Conservation (phyloP, 2,329 filamentous ascomycete species). For the Cladophialophora psammophila region DNA sequence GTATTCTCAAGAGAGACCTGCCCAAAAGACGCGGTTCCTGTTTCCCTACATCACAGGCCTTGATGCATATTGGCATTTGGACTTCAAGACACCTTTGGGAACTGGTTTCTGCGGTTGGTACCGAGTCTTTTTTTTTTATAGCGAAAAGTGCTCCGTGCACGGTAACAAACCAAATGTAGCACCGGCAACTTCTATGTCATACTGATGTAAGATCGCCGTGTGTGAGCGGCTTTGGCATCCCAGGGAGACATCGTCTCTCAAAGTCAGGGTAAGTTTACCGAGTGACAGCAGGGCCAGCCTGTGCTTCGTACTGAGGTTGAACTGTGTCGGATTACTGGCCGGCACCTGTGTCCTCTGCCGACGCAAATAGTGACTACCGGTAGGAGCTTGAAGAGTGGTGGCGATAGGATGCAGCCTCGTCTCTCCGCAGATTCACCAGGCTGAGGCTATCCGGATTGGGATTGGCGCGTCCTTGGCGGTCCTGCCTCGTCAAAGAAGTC, state of each 20-base stretch:
- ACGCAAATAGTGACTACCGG: neutral
- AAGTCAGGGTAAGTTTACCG: neutral
- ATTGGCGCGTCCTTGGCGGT: neutral
- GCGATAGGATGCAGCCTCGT: neutral
- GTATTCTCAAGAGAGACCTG: neutral
- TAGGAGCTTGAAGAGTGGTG: neutral
- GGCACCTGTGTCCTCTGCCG: neutral
- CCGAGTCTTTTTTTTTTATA: neutral
- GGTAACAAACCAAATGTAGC: neutral
- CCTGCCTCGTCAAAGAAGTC: conserved; percentile 9
- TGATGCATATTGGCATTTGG: neutral
- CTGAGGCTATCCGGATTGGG: conserved; percentile 1
- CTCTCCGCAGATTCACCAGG: conserved; percentile 5
- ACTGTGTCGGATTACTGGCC: neutral
- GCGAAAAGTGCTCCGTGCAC: neutral
- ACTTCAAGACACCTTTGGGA: neutral
- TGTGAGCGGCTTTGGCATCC: neutral
- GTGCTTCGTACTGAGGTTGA: neutral
- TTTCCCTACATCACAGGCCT: neutral
- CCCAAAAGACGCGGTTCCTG: neutral
- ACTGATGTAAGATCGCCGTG: neutral
- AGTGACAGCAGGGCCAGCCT: neutral
- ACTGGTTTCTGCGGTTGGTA: neutral
- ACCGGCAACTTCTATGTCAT: neutral
- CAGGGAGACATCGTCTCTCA: neutral